Conservation (phyloP, 1,284 basidiomycete species). For the Thelephora terrestris region DNA sequence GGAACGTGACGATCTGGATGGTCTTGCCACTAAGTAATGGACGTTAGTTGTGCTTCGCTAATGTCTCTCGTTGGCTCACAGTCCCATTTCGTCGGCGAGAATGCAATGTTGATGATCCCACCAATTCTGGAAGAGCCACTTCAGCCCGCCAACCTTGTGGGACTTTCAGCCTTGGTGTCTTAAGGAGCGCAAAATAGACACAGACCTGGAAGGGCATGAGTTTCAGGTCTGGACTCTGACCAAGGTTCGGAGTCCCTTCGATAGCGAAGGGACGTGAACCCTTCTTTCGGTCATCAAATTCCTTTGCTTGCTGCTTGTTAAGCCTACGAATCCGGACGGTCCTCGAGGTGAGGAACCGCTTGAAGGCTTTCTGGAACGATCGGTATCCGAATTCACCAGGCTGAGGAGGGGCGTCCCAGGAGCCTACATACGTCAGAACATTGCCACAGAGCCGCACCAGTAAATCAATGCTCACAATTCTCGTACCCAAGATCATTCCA, state of each 20-base stretch:
- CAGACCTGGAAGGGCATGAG: conserved; percentile 81
- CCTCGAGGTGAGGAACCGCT: conserved; percentile 53
- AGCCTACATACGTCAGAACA: conserved; percentile 38
- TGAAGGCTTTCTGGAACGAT: conserved; percentile 59
- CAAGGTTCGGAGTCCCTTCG: conserved; percentile 40
- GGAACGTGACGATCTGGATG: conserved; percentile 82
- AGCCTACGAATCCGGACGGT: conserved; percentile 50
- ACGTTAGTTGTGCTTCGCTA: conserved; percentile 4
- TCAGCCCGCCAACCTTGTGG: conserved; percentile 77
- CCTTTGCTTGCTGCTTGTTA: conserved; percentile 26
- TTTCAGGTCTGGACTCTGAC: conserved; percentile 49
- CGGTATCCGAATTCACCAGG: conserved; percentile 43
- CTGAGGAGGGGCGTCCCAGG: conserved; percentile 84
- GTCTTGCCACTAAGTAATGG: conserved; percentile 66
- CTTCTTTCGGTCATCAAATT: conserved; percentile 35
- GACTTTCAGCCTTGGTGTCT: neutral
- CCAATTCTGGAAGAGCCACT: conserved; percentile 90
- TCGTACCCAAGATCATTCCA: conserved; percentile 89
- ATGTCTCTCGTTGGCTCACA: conserved; percentile 37
- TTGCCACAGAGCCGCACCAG: neutral
- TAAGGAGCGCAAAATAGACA: conserved; percentile 6
- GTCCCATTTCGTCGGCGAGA: conserved; percentile 97
- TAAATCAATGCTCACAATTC: conserved; percentile 46
- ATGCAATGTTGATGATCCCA: conserved; percentile 83
- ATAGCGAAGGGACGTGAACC: conserved; percentile 32